Base-by-base conservation (phyloP, 2,329 filamentous ascomycete species). In the Onygena corvina region DNA sequence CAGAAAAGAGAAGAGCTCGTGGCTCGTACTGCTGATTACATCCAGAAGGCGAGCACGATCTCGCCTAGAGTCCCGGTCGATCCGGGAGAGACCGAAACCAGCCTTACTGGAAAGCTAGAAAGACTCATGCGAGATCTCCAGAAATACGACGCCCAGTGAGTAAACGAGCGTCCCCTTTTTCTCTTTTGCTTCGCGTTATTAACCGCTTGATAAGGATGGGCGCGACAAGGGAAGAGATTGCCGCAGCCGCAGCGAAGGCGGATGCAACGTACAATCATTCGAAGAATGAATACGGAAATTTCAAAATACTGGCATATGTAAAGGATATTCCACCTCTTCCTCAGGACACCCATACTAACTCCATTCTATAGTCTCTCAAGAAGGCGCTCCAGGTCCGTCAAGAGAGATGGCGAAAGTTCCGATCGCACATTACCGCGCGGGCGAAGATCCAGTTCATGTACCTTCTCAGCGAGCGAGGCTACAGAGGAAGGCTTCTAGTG, bases 401-500 rank as follows among this genome's bases (percentile, higher is more conserved):
- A 50, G 70, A 74, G 23, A 81, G 87, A 57, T 98, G 88, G 84
- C 75, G 79, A 50, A 73, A 76, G 46, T 96, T 98, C 66, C 84
- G 90, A 59, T 77, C 81, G 21, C 79, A 81, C 57, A 95, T 98
- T 59, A 90, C 88, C 31, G 79, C 83, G n/a, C 80, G 84, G 49
- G 86, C 92, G 40, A 82, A 87, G 46, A 82, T 84, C 48, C 86
- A 86, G 53, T 98, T 98, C 67, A 83, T 79, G 47, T 93, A 92
- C 61, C 76, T 96, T 11, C 77, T 98, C 51, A 86, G 82, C 60
- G 89, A 96, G 67, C 81, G 92, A 59, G 83, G 84, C 18, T 98
- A 94, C 68, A 80, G 88, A 38, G 92, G 92, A 50, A 79, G 78
- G 54, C 77, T 98, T 50, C 71, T 81, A 18, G 76, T 94, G 35